Conservation (phyloP, 2,329 filamentous ascomycete species). For the Arthrobotrys musiformis region DNA sequence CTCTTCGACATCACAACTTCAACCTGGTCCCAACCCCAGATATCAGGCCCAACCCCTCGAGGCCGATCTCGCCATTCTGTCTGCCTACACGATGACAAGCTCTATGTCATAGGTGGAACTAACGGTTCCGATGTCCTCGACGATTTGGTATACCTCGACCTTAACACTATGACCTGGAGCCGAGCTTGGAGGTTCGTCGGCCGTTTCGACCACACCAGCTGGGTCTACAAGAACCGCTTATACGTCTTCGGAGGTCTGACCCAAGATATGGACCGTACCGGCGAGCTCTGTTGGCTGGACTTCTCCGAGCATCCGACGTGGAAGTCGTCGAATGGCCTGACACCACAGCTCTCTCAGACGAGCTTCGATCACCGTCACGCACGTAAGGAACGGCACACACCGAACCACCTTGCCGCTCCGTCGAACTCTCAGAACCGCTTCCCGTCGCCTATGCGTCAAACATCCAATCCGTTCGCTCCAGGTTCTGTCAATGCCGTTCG, state of each 20-base stretch:
- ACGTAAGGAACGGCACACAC: constrained; percentile 54
- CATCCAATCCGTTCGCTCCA: constrained; percentile 68
- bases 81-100: constrained; percentile 92
- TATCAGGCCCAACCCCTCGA: constrained; percentile 84
- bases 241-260: constrained; percentile 97
- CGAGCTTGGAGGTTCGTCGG: constrained; percentile 94
- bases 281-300: constrained; percentile 97
- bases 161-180: constrained; percentile 98
- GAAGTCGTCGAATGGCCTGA: constrained; percentile 66
- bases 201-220: constrained; percentile 93
- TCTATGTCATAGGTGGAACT: constrained; percentile 96
- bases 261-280: constrained; percentile 95
- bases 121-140: constrained; percentile 89
- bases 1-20: constrained; percentile 94
- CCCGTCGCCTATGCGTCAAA: constrained; percentile 62
- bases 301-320: constrained; percentile 90
- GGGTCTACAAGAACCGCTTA: constrained; percentile 87
- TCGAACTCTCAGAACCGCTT: constrained; percentile 70
- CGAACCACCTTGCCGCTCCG: constrained; percentile 31
- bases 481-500: constrained; percentile 75
- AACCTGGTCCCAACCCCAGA: constrained; percentile 92
- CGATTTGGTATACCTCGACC: constrained; percentile 94
- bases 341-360: constrained; percentile 54
- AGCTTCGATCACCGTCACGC: constrained; percentile 43
- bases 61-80: constrained; percentile 93